These are phyloP conservation scores for Epipyxis sp. DNA, from an alignment of 108 stramenopile genomes.

Conservation along the genomic window DNA sequence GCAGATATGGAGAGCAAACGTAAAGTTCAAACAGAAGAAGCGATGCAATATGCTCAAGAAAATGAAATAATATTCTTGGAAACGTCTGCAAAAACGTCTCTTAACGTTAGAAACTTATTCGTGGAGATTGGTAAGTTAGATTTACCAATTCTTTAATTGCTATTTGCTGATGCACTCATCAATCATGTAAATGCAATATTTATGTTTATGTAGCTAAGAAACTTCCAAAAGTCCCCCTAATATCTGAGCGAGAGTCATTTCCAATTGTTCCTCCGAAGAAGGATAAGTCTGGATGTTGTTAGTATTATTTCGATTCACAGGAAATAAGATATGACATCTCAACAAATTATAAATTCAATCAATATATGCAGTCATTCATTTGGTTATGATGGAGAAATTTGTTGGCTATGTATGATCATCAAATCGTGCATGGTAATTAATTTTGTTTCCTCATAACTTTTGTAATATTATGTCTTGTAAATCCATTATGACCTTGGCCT, in stretches of 20 bases:
- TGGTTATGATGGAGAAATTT: no score
- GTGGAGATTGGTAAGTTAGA: conserved; percentile 35
- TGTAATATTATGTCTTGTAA: no score
- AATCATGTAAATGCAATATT: no score
- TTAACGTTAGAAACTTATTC: conserved; percentile 75
- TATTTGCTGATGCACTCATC: background rate
- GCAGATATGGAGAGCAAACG: conserved; percentile 42
- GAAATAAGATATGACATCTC: no score
- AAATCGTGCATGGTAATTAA: no score
- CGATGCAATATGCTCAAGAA: conserved; percentile 82
- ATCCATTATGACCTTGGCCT: no score
- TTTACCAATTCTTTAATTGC: background rate
- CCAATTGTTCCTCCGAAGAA: conserved; percentile 82
- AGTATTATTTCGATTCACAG: no score
- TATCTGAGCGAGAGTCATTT: conserved; percentile 86
- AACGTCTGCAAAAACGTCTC: conserved; percentile 90
- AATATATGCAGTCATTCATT: no score
- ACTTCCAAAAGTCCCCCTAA: conserved; percentile 78
- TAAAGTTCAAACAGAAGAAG: conserved; percentile 66
- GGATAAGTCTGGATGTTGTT: conserved; percentile 74
- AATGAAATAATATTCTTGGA: conserved; percentile 90
- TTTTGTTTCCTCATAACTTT: no score
- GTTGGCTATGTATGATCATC: no score
- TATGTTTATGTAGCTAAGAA: conserved; percentile 86
- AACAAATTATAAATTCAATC: no score